Evolutionary conservation across 805 yeast genomes (phyloP), one percentile per base, ranked within the genome.

Genomic region (Saccharomycopsis sp.): DNA sequence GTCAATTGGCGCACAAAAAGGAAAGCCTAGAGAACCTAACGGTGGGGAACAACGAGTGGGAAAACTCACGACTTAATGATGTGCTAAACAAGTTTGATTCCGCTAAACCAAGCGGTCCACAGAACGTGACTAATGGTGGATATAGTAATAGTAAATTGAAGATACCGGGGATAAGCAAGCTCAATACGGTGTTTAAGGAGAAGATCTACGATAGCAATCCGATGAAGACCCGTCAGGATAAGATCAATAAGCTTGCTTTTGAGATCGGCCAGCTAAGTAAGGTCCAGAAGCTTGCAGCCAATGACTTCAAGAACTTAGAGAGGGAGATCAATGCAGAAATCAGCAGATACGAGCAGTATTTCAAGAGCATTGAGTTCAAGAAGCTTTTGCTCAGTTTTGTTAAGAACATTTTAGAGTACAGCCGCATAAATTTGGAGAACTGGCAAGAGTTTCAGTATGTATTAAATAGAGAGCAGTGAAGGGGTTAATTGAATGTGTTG

Each of bases 171-270:
- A 56, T 62, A 15, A 59, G 56, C 34, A 57, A 57, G 24, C 41
- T 62, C 8, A 59, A 60, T 3, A 47, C 56, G 17, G 64, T 57
- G 1, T 62, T 62, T 54, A 62, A 57, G 49, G 64, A 62, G 41
- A 56, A 60, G 19, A 52, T 62, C 5, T 62, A 62, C 47, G 64
- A 62, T 51, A 55, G 54, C 25, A 62, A 62, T 55, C 64, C 64
- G n/a, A 55, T 59, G 20, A 62, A 59, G 44, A 62, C 64, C 2
- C 60, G 61, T 25, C 25, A 47, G 8, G 59, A 62, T 8, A 59
- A 60, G 34, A 56, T 62, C 25, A 55, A 55, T 23, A 62, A 59
- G 53, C 42, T 62, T 8, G 56, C 52, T 2, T 54, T 57, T 29
- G 64, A 62, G 2, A 53, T 62, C 23, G 54, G 57, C 14, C 58